phyloP scores from a whole-genome alignment of 495 filamentous ascomycete genomes.

The Neurospora sp. region DNA sequence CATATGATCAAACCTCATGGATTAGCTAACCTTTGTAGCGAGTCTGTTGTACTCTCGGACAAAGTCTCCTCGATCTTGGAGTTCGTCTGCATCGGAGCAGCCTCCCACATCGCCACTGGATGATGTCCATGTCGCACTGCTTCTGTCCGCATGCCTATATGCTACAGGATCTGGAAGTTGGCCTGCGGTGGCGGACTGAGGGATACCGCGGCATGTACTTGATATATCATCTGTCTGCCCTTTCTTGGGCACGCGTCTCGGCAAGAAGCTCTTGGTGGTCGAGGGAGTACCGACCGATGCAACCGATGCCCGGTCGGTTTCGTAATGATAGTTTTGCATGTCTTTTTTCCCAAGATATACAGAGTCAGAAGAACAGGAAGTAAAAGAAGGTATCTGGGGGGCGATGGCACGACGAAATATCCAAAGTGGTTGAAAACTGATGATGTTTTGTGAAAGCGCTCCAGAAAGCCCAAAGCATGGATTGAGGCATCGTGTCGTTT shows the following conservation, averaged over 20 bases:
- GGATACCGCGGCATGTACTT: constrained; percentile 1
- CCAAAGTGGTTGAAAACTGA: background rate
- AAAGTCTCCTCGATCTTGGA: constrained; percentile 32
- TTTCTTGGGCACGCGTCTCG: background rate
- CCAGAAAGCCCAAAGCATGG: background rate
- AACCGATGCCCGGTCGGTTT: constrained; percentile 8
- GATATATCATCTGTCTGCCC: background rate
- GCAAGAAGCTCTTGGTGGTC: constrained; percentile 4
- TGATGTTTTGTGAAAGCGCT: background rate
- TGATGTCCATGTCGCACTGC: constrained; percentile 36
- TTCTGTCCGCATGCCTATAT: constrained; percentile 14
- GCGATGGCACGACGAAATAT: background rate
- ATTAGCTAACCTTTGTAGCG: constrained; percentile 33
- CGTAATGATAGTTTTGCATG: constrained; percentile 1
- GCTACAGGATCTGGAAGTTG: constrained; percentile 9
- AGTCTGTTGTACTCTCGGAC: constrained; percentile 45
- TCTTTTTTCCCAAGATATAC: background rate
- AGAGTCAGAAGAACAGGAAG: background rate
- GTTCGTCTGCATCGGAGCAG: constrained; percentile 29
- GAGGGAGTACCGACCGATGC: constrained; percentile 7
- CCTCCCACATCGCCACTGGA: constrained; percentile 27
- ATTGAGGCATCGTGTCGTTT: background rate
- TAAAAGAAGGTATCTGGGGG: background rate
- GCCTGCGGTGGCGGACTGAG: constrained; percentile 10
- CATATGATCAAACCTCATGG: too few species aligned